These are phyloP conservation scores for Beta vulgaris DNA, from an alignment of 148 eudicot genomes.

Conservation along the genomic window DNA sequence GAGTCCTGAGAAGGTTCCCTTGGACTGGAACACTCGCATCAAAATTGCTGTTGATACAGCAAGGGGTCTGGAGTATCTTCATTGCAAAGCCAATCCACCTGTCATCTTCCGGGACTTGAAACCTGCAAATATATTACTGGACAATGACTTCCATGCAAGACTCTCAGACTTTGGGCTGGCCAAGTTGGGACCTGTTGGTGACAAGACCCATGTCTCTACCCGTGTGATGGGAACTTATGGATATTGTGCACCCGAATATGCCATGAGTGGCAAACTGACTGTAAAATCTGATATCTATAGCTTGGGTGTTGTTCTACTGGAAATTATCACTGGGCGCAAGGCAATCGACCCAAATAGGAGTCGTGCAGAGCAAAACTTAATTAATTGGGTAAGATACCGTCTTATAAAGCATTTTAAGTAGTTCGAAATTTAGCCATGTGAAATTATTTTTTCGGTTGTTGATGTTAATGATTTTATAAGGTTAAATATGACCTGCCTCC, in stretches of 20 bases:
- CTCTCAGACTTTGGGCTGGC: slow-evolving; percentile 83
- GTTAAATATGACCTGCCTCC: too few species aligned
- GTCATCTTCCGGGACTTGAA: slow-evolving; percentile 70
- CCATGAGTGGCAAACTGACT: slow-evolving; percentile 68
- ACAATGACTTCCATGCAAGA: slow-evolving; percentile 57
- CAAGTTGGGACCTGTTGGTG: slow-evolving; percentile 80
- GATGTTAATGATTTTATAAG: too few species aligned
- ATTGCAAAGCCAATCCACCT: slow-evolving; percentile 63
- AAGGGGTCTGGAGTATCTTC: slow-evolving; percentile 68
- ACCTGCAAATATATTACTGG: slow-evolving; percentile 70
- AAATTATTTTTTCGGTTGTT: too few species aligned
- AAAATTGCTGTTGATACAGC: slow-evolving; percentile 45
- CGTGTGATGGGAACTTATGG: slow-evolving; percentile 82
- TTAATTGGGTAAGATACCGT: slow-evolving; percentile 54
- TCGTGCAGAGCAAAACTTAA: slow-evolving; percentile 49
- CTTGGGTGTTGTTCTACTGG: slow-evolving; percentile 69
- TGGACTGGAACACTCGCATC: slow-evolving; percentile 43
- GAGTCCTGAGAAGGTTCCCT: slow-evolving; percentile 27
- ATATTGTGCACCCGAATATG: slow-evolving; percentile 82
- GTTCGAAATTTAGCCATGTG: too few species aligned
- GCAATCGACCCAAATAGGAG: slow-evolving; percentile 46
- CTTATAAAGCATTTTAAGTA: not conserved
- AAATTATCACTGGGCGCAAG: slow-evolving; percentile 66
- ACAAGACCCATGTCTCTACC: slow-evolving; percentile 74
- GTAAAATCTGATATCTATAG: slow-evolving; percentile 67